Evolutionary conservation across 371 early-diverging fungal species (phyloP).

Genomic region (Lichtheimia ramosa): DNA sequence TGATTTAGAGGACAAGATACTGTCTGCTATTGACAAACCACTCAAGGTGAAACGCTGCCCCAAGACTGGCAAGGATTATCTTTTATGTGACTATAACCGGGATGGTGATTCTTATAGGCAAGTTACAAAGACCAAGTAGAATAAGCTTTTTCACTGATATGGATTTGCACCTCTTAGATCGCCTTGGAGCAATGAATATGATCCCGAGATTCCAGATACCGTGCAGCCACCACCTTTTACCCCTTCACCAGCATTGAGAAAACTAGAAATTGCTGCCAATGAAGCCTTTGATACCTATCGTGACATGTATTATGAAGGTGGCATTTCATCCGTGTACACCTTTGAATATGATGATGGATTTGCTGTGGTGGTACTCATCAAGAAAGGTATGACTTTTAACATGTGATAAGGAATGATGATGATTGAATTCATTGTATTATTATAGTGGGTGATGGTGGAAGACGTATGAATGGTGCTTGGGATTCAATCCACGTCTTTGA

Average conservation of each 20-base stretch:
- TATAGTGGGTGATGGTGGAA: constrained; percentile 64
- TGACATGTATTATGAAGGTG: constrained; percentile 95
- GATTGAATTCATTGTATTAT: background rate
- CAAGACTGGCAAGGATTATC: constrained; percentile 79
- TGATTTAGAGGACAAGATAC: constrained; percentile 87
- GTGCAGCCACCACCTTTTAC: constrained; percentile 53
- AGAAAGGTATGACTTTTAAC: constrained; percentile 77
- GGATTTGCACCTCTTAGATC: constrained; percentile 55
- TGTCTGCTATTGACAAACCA: constrained; percentile 93
- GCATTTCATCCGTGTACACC: constrained; percentile 94
- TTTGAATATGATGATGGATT: constrained; percentile 79
- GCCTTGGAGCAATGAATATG: constrained; percentile 96
- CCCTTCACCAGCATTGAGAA: constrained; percentile 71
- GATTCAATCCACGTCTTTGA: constrained; percentile 98
- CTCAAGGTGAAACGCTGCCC: constrained; percentile 77
- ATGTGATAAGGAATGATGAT: background rate
- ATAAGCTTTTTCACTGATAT: background rate
- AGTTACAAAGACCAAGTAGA: background rate
- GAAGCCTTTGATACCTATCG: constrained; percentile 96
- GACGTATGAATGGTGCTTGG: constrained; percentile 91
- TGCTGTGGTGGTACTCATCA: constrained; percentile 94
- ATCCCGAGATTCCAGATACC: constrained; percentile 83
- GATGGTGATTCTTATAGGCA: constrained; percentile 94
- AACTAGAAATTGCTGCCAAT: constrained; percentile 90
- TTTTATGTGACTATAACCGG: constrained; percentile 94